A percentile compares a stretch with the other conserved stretches of the same genome.
phyloP scores from a whole-genome alignment of 805 yeast species.

The Wickerhamomyces alni region DNA sequence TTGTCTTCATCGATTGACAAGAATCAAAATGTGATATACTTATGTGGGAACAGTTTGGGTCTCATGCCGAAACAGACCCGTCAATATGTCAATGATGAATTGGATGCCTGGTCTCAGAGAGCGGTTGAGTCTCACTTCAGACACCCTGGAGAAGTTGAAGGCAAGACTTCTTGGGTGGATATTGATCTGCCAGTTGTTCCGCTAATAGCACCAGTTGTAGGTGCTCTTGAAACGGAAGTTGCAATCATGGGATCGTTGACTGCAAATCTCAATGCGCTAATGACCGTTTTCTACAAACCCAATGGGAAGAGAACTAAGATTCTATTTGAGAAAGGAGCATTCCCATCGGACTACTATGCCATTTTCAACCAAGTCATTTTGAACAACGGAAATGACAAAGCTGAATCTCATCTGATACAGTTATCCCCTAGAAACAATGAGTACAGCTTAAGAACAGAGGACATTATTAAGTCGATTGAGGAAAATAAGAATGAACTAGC shows the following conservation, averaged over 20 bases:
- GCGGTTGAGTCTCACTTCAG: slow-evolving; percentile 85
- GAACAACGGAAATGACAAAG: slow-evolving; percentile 43
- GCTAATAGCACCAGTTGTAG: slow-evolving; percentile 66
- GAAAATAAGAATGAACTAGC: slow-evolving; percentile 57
- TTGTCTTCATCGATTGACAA: not conserved
- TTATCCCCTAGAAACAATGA: slow-evolving; percentile 55
- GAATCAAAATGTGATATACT: slow-evolving; percentile 39
- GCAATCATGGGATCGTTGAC: slow-evolving; percentile 88
- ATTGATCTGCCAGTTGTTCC: slow-evolving; percentile 75
- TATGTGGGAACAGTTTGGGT: slow-evolving; percentile 94
- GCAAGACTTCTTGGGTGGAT: slow-evolving; percentile 71
- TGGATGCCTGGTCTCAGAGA: slow-evolving; percentile 74
- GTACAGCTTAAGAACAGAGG: slow-evolving; percentile 52
- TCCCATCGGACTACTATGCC: slow-evolving; percentile 90
- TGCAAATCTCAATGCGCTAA: slow-evolving; percentile 67
- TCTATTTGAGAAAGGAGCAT: slow-evolving; percentile 79
- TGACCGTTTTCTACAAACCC: slow-evolving; percentile 74
- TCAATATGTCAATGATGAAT: slow-evolving; percentile 53
- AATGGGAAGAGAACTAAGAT: slow-evolving; percentile 53
- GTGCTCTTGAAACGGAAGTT: slow-evolving; percentile 71
- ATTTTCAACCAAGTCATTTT: slow-evolving; percentile 65
- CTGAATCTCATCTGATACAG: slow-evolving; percentile 53
- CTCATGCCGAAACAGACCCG: slow-evolving; percentile 70
- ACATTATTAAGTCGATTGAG: slow-evolving; percentile 53
- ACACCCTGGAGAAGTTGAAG: slow-evolving; percentile 43